These are phyloP conservation scores for Rhodotorula sp. DNA, from an alignment of 1,284 basidiomycete genomes.

Conservation along the genomic window DNA sequence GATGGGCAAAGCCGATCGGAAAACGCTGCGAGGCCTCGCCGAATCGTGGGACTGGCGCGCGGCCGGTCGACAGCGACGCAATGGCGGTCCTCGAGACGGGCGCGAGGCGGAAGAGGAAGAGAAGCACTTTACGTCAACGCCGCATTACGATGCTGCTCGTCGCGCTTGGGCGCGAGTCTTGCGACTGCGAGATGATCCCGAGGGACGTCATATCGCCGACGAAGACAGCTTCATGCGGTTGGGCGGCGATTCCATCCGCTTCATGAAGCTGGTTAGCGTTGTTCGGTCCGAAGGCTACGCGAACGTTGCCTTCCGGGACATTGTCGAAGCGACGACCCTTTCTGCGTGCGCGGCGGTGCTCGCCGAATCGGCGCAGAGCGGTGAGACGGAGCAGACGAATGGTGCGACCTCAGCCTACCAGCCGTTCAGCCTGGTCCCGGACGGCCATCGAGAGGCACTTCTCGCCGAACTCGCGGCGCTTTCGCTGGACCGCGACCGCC, in stretches of 20 bases:
- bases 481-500: constrained; percentile 7
- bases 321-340: constrained; percentile 31
- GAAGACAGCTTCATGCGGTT: constrained; percentile 40
- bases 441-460: not conserved
- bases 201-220: constrained; percentile 18
- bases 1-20: constrained; percentile 42
- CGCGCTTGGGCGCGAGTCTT: constrained; percentile 35
- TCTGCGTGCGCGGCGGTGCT: constrained; percentile 31
- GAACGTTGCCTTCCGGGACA: constrained; percentile 21
- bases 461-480: constrained; percentile 18
- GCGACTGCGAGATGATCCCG: constrained; percentile 8
- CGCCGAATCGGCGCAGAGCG: not conserved
- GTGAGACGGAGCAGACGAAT: not conserved
- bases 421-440: constrained; percentile 22
- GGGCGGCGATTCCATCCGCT: constrained; percentile 44
- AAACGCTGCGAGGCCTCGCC: constrained; percentile 27
- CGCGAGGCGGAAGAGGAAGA: not conserved
- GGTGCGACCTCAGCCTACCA: not conserved
- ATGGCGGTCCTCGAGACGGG: not conserved
- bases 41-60: constrained; percentile 20
- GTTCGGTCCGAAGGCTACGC: constrained; percentile 25
- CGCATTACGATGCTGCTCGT: constrained; percentile 26
- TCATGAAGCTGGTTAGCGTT: constrained; percentile 38
- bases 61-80: not conserved
- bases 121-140: constrained; percentile 1